Evolutionary conservation across 495 filamentous ascomycete genomes (phyloP), one percentile per base, ranked within the genome.

Genomic region (Evansstolkia leycettana): DNA sequence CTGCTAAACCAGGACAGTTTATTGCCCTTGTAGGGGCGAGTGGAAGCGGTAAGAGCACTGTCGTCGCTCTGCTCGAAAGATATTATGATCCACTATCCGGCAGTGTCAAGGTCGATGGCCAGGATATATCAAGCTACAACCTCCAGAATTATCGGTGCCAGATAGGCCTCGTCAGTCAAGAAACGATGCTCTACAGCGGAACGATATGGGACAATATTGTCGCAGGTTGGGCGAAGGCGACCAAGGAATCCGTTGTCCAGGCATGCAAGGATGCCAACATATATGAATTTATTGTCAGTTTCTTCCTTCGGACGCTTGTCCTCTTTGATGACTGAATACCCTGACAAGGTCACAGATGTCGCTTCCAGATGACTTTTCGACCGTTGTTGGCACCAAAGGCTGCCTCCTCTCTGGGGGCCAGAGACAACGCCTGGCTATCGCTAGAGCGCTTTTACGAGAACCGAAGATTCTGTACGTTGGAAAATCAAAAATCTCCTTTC

Each of bases 391-490:
- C 17, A 77, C 66, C 28, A 85, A 84, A 51, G 84, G 84, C 35
- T 66, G 73, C 36, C 75, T 83, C 56, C 64, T 92, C 15, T 84
- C 79, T 5, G 82, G 86, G 18, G 84, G 84, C 5, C 84, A 92
- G 53, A 86, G 85, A 45, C 84, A 92, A 50, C 76, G 84, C 29
- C 70, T 92, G 3, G 82, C 82, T 5, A 82, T 79, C 36, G 82
- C 82, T 15, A 65, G 79, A n/a, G 84, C 85, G 20, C 60, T 89
- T 27, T 65, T 83, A 28, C 67, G 84, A 27, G 64, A 81, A 51
- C 74, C 84, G 32, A 72, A 76, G 54, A 60, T 84, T 27, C 60
- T 84, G 3, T 26, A 26, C n/a, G 24, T n/a, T n/a, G n/a, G n/a
- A n/a, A n/a, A n/a, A n/a, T n/a, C n/a, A n/a, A n/a, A n/a, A n/a